Conservation (phyloP, 106 monocot species). For the Chionographis japonica region DNA sequence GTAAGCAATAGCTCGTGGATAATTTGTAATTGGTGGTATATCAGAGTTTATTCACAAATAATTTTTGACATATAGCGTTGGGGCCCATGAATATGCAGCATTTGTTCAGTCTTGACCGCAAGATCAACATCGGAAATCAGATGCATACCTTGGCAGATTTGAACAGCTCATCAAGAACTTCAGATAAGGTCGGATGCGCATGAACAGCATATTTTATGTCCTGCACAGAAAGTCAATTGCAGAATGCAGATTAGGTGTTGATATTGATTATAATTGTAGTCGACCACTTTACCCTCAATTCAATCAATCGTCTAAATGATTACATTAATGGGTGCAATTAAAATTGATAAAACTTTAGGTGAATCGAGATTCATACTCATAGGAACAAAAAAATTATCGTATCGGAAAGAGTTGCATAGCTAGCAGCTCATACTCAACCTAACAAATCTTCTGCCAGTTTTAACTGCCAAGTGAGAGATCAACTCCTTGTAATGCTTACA, state of each 20-base stretch:
- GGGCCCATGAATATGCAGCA: slow-evolving; percentile 1
- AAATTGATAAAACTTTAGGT: too few species aligned
- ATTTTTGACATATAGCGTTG: background rate
- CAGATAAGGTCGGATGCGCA: slow-evolving; percentile 93
- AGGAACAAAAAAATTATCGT: too few species aligned
- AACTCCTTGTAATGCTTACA: too few species aligned
- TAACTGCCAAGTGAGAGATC: too few species aligned
- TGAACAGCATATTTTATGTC: slow-evolving; percentile 90
- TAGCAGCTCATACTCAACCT: too few species aligned
- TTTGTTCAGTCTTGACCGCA: background rate
- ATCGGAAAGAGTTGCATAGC: too few species aligned
- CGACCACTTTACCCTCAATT: background rate
- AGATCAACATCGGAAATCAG: background rate
- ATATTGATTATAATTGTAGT: background rate
- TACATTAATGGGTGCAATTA: too few species aligned
- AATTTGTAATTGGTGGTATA: too few species aligned
- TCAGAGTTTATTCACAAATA: background rate
- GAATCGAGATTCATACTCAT: too few species aligned
- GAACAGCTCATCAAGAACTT: slow-evolving; percentile 90
- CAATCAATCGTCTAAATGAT: too few species aligned
- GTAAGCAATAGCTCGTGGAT: too few species aligned
- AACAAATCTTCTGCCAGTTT: too few species aligned
- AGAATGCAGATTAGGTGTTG: background rate
- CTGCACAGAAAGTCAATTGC: slow-evolving; percentile 23
- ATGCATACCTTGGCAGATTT: slow-evolving; percentile 81